These are phyloP conservation scores for Prunus padus DNA, from an alignment of 306 rosid species.

Conservation along the genomic window DNA sequence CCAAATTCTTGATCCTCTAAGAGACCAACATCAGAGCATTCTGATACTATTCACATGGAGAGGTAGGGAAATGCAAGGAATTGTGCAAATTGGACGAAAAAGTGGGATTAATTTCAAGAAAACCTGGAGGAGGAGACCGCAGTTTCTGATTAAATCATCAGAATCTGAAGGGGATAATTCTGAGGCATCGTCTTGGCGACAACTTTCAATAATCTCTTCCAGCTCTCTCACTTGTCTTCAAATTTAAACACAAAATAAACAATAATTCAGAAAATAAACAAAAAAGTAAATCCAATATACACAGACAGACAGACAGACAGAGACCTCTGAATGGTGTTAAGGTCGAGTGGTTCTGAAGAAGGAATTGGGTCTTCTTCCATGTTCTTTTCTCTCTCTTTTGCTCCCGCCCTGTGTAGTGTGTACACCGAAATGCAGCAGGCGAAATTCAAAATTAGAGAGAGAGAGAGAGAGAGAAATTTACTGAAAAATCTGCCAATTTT, in stretches of 20 bases:
- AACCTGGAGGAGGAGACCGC: slow-evolving; percentile 53
- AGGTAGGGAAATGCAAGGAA: neutral
- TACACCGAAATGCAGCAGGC: neutral
- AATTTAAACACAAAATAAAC: slow-evolving; percentile 1
- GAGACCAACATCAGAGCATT: slow-evolving; percentile 44
- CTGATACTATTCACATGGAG: slow-evolving; percentile 31
- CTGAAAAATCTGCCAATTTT: neutral
- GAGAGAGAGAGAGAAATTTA: neutral
- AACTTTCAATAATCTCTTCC: slow-evolving; percentile 33
- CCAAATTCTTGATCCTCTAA: slow-evolving; percentile 44
- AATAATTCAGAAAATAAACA: neutral
- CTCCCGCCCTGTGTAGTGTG: neutral
- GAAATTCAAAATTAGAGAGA: neutral
- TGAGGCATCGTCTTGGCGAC: slow-evolving; percentile 19
- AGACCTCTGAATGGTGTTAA: slow-evolving; percentile 49
- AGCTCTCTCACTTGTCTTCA: slow-evolving; percentile 57
- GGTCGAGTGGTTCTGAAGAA: slow-evolving; percentile 27
- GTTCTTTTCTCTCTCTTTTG: neutral
- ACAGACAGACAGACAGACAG: slow-evolving; percentile 16
- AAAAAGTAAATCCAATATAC: neutral
- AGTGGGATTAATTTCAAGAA: neutral
- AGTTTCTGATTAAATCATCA: slow-evolving; percentile 39
- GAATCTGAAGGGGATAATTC: slow-evolving; percentile 36
- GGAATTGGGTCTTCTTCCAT: slow-evolving; percentile 41
- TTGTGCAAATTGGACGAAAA: neutral